phyloP scores from a whole-genome alignment of 2,329 filamentous ascomycete species.

The Podosphaera fusca region DNA sequence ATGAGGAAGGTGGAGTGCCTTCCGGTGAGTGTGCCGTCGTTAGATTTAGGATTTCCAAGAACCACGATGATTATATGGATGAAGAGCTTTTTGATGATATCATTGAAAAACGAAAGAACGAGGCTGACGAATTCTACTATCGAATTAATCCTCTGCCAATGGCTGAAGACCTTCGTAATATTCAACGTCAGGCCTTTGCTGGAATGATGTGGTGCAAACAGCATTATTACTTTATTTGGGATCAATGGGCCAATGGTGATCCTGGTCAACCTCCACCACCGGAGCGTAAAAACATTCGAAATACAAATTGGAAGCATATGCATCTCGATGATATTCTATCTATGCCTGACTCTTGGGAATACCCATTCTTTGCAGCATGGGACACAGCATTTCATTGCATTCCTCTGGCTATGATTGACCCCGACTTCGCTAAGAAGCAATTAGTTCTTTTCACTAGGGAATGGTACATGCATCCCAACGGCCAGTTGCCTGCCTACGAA shows the following conservation, averaged over 20 bases:
- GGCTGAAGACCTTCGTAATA: constrained; percentile 79
- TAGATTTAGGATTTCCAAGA: constrained; percentile 66
- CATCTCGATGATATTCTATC: constrained; percentile 86
- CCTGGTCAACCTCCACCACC: constrained; percentile 67
- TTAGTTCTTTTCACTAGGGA: constrained; percentile 87
- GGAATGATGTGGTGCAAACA: constrained; percentile 99
- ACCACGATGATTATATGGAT: constrained; percentile 56
- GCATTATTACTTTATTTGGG: constrained; percentile 90
- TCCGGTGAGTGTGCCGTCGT: constrained; percentile 90
- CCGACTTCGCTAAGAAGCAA: constrained; percentile 95
- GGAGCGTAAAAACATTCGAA: constrained; percentile 57
- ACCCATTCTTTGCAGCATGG: constrained; percentile 95
- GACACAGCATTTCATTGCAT: constrained; percentile 95
- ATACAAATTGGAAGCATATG: constrained; percentile 83
- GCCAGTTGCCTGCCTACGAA: constrained; percentile 75
- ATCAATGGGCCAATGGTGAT: constrained; percentile 92
- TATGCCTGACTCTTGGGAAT: constrained; percentile 98
- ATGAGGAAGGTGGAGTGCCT: constrained; percentile 65
- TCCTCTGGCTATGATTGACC: constrained; percentile 87
- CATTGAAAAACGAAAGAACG: constrained; percentile 63
- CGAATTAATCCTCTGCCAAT: constrained; percentile 81
- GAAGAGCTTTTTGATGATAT: constrained; percentile 84
- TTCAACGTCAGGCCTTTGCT: constrained; percentile 80
- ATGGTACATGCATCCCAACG: constrained; percentile 98
- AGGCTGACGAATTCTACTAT: constrained; percentile 92